Percentiles rank a stretch among this genome's conserved stretches.
phyloP scores from a whole-genome alignment of 208 protist species.

The Trypanosoma brucei region DNA sequence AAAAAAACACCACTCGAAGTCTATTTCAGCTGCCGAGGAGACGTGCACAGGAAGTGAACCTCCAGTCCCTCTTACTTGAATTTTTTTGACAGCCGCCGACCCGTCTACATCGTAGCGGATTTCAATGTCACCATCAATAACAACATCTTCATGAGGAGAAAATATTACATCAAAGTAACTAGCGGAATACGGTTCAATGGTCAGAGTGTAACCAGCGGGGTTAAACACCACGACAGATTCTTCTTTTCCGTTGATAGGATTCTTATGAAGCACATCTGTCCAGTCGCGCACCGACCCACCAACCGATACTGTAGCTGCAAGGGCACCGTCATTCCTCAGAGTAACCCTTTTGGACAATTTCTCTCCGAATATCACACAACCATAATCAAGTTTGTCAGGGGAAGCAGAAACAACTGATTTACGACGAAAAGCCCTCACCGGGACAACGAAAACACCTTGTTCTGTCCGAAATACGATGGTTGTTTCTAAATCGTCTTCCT shows the following conservation, averaged over 20 bases:
- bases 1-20: slow-evolving; percentile 80
- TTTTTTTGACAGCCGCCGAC: slow-evolving; percentile 10
- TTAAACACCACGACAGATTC: slow-evolving; percentile 46
- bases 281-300: slow-evolving; percentile 58
- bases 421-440: slow-evolving; percentile 50
- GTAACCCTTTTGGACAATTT: slow-evolving; percentile 34
- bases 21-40: slow-evolving; percentile 32
- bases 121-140: slow-evolving; percentile 39
- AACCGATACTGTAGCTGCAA: slow-evolving; percentile 47
- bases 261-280: slow-evolving; percentile 40
- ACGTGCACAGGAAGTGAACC: slow-evolving; percentile 74
- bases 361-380: slow-evolving; percentile 71
- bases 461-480: slow-evolving; percentile 57
- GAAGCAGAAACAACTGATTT: slow-evolving; percentile 35
- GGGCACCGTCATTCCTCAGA: slow-evolving; percentile 69
- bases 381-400: slow-evolving; percentile 60
- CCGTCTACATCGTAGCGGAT: slow-evolving; percentile 45
- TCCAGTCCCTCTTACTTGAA: slow-evolving; percentile 38
- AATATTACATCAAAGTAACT: slow-evolving; percentile 42
- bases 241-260: slow-evolving; percentile 28
- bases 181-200: slow-evolving; percentile 42
- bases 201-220: slow-evolving; percentile 41
- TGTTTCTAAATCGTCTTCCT: slow-evolving; percentile 57
- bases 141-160: slow-evolving; percentile 32
- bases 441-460: slow-evolving; percentile 59